phyloP scores from a whole-genome alignment of 148 eudicot species.

The Persicaria maculosa region DNA sequence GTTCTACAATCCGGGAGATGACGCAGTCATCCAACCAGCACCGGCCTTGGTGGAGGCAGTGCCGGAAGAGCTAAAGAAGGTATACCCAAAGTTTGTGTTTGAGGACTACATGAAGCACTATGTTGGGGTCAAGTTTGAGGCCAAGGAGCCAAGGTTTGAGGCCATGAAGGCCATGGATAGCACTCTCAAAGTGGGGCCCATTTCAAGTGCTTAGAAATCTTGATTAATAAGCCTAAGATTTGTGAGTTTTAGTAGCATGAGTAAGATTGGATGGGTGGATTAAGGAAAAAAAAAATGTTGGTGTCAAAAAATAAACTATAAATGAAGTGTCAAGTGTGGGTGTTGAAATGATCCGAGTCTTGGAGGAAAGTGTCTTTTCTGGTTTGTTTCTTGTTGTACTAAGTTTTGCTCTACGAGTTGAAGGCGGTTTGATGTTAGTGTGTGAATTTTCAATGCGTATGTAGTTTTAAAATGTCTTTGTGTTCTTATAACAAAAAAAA shows the following conservation, averaged over 20 bases:
- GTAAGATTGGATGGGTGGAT: no score
- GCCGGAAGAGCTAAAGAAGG: conserved; percentile 19
- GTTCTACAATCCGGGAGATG: conserved; percentile 49
- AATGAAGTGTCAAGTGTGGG: no score
- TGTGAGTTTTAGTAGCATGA: no score
- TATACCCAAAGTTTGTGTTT: conserved; percentile 43
- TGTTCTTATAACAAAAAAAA: no score
- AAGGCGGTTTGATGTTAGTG: not conserved
- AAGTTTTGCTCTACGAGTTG: not conserved
- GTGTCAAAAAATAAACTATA: no score
- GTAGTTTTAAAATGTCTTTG: not conserved
- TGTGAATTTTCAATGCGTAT: not conserved
- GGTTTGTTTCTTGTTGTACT: not conserved
- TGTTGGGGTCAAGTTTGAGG: conserved; percentile 44
- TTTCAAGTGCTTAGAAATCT: no score
- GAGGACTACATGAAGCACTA: conserved; percentile 55
- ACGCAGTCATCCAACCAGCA: conserved; percentile 54
- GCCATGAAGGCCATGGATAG: conserved; percentile 37
- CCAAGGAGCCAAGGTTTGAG: conserved; percentile 72
- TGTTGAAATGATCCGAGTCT: not conserved
- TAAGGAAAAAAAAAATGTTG: no score
- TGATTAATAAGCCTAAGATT: no score
- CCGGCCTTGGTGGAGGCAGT: conserved; percentile 27
- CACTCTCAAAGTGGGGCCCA: no score
- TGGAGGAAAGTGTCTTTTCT: not conserved